Base-by-base conservation (phyloP, 768 basidiomycete genomes). In the Lactarius indigo region DNA sequence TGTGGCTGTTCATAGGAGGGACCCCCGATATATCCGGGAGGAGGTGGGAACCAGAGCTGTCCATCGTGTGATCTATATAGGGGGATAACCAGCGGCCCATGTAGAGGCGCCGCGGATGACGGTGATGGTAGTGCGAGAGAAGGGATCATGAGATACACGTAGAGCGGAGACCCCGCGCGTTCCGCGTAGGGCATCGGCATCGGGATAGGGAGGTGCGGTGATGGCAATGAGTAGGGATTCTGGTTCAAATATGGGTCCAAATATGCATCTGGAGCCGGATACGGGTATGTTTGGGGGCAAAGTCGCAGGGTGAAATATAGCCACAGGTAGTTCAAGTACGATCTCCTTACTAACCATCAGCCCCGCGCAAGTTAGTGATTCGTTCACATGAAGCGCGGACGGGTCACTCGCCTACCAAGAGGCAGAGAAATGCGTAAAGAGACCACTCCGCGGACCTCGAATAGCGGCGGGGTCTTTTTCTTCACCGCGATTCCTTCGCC, bases 391-490 rank as follows among this genome's bases (percentile, higher is more conserved):
- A 56, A 63, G 64, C 67, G 62, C 26, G 28, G 18, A 60, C 50
- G 26, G 64, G 41, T 3, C 10, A 76, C 82, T 60, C 70, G 91
- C 91, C 83, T 88, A 73, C 86, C 89, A 50, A 88, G 76, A n/a
- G 87, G 87, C 86, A 91, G 87, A n/a, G 78, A 78, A 59, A 93
- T 79, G 73, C 80, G 87, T 61, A 92, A 76, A 31, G 77, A 79
- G n/a, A 92, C 78, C 18, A 81, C 75, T 68, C 88, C 89, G 54
- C 82, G 79, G 35, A 94, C 83, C 73, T 90, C 87, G 64, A 94
- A 93, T 13, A 93, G 78, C 31, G 83, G 76, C 2, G 66, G 39
- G 1, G 57, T 59, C 33, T 15, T 54, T 52, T 50, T 28, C 47
- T 33, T 41, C 2, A 44, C 18, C 7, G 6, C 31, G 13, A 1